Base-by-base conservation (phyloP, 169 alveolate genomes). In the Plasmodium inui region DNA sequence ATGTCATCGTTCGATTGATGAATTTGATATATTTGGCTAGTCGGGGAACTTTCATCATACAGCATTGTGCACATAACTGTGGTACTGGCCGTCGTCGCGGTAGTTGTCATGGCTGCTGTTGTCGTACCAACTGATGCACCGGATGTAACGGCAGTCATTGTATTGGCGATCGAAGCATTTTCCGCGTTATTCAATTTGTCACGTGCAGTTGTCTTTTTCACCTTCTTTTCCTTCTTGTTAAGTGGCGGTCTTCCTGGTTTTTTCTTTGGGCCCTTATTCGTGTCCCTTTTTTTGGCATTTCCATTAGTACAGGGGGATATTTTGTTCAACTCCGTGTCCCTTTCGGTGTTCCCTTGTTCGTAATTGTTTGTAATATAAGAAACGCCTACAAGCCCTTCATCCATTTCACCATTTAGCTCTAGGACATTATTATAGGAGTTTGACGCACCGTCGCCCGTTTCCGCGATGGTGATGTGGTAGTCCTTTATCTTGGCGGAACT, bases 141-240 rank as follows among this genome's bases (percentile, higher is more conserved):
- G 19, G 34, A 10, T 17, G 86, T 28, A 32, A 26, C 55, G 12
- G 41, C 30, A 12, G 90, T 41, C 70, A 39, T 14, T 12, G 61
- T 10, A 82, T 37, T 7, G 19, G 10, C 90, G 3, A 55, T 30
- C 22, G 55, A 39, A 86, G 14, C 5, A 19, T 17, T 86, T 76
- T 86, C 86, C 61, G 86, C 7, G 70, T 74, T 76, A 41, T 76
- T 86, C 10, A 76, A 3, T 74, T 86, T 28, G 74, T 78, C 93
- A 17, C 19, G 71, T 26, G 28, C 41, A 19, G 28, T 74, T 30
- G n/a, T 8, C 37, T 85, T 85, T 6, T 85, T 85, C 80, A 53
- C 67, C 86, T 85, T 85, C 19, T 85, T 28, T 0, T 10, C 37
- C 44, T 14, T 55, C 57, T 74, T 53, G 28, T 86, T 76, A 37